A percentile compares a stretch with the other conserved stretches of the same genome.
Conservation (phyloP, 2,329 filamentous ascomycete species). For the Fusarium goolgardi region DNA sequence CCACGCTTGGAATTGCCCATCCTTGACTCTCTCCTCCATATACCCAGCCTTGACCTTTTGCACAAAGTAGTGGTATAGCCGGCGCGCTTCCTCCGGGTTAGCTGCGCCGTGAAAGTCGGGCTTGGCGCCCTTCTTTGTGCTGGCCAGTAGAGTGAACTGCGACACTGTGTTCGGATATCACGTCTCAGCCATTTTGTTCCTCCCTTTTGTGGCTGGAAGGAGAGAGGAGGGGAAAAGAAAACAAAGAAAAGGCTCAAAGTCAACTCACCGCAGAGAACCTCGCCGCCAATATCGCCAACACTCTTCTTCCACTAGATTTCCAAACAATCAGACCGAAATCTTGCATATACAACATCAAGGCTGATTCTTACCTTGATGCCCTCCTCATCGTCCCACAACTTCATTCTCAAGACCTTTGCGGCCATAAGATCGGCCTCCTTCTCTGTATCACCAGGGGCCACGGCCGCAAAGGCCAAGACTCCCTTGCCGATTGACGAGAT, state of each 20-base stretch:
- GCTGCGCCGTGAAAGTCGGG: slow-evolving; percentile 94
- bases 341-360: neutral
- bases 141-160: slow-evolving; percentile 93
- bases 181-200: neutral
- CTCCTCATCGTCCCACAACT: slow-evolving; percentile 86
- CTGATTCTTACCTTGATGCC: slow-evolving; percentile 67
- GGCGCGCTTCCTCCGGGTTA: slow-evolving; percentile 79
- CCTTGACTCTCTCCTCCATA: slow-evolving; percentile 79
- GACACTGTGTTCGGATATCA: slow-evolving; percentile 73
- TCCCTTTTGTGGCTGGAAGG: neutral
- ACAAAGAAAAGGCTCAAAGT: neutral
- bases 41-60: slow-evolving; percentile 80
- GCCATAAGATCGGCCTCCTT: slow-evolving; percentile 89
- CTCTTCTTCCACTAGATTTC: slow-evolving; percentile 84
- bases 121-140: slow-evolving; percentile 95
- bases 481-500: slow-evolving; percentile 93
- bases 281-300: slow-evolving; percentile 88
- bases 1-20: slow-evolving; percentile 98
- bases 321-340: slow-evolving; percentile 18
- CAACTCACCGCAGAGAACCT: slow-evolving; percentile 86
- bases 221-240: neutral
- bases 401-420: slow-evolving; percentile 87
- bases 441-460: slow-evolving; percentile 88
- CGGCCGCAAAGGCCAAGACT: slow-evolving; percentile 88
- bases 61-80: slow-evolving; percentile 87